These are phyloP conservation scores for Cylindrotheca closterium DNA, from an alignment of 108 stramenopile species.

Conservation along the genomic window DNA sequence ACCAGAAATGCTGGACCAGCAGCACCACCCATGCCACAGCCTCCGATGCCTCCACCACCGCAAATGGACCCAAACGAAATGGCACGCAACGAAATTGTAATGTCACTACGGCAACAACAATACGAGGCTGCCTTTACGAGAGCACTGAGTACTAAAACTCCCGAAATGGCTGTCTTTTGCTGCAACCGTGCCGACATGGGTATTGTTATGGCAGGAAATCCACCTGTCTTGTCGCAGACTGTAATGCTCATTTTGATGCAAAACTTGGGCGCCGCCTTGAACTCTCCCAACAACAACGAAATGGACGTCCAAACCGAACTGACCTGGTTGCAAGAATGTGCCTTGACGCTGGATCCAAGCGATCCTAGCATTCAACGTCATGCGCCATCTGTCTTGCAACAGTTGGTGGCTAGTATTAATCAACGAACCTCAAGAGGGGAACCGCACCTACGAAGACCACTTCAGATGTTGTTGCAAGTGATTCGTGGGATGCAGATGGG, in stretches of 20 bases:
- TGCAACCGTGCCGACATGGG: slow-evolving; percentile 57
- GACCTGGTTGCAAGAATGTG: slow-evolving; percentile 88
- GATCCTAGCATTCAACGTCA: slow-evolving; percentile 68
- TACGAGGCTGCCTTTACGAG: slow-evolving; percentile 83
- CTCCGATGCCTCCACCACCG: slow-evolving; percentile 1
- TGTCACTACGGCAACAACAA: slow-evolving; percentile 38
- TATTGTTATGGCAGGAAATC: slow-evolving; percentile 47
- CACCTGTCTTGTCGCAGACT: slow-evolving; percentile 63
- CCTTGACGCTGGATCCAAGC: slow-evolving; percentile 75
- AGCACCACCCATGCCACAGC: slow-evolving; percentile 11
- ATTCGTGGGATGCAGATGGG: slow-evolving; percentile 67
- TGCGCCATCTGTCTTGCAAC: slow-evolving; percentile 59
- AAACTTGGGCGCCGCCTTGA: slow-evolving; percentile 74
- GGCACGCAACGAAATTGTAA: slow-evolving; percentile 52
- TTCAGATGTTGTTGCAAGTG: slow-evolving; percentile 76
- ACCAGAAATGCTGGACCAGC: slow-evolving; percentile 4
- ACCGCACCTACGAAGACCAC: slow-evolving; percentile 58
- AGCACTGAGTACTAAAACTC: slow-evolving; percentile 65
- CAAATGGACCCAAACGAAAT: slow-evolving; percentile 11
- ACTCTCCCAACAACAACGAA: slow-evolving; percentile 12
- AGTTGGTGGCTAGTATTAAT: slow-evolving; percentile 60
- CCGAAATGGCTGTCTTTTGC: slow-evolving; percentile 67
- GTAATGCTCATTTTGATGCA: slow-evolving; percentile 89
- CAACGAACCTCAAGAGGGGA: slow-evolving; percentile 62
- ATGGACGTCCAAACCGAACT: slow-evolving; percentile 59